Conservation (phyloP, 179 eudicot genomes). For the Drosera spatulata region DNA sequence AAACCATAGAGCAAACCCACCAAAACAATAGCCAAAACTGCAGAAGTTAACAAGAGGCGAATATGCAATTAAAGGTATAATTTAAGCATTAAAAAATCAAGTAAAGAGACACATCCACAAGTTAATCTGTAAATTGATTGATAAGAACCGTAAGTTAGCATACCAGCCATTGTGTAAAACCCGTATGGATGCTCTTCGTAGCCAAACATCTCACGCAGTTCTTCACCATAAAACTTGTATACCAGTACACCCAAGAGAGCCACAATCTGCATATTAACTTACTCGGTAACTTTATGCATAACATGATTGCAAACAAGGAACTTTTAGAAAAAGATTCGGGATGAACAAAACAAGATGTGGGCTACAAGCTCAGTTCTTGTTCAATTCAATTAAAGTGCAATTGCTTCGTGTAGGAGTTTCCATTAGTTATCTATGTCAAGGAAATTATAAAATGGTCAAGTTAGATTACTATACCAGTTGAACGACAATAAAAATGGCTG, state of each 20-base stretch:
- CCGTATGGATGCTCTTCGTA: slow-evolving; percentile 96
- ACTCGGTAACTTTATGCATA: slow-evolving; percentile 5
- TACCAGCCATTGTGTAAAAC: slow-evolving; percentile 95
- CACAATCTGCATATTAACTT: slow-evolving; percentile 57
- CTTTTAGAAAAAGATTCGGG: too few relatives aligned
- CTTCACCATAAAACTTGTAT: slow-evolving; percentile 91
- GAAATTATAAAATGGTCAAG: background rate
- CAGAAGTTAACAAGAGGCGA: slow-evolving; percentile 9
- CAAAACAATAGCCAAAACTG: slow-evolving; percentile 83
- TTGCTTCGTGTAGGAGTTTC: too few relatives aligned
- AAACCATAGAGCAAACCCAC: slow-evolving; percentile 99
- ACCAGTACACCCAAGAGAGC: slow-evolving; percentile 77
- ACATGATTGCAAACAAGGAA: background rate
- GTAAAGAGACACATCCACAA: background rate
- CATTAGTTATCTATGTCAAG: background rate
- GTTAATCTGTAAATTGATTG: too few relatives aligned
- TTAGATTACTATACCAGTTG: slow-evolving; percentile 56
- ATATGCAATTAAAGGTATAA: background rate
- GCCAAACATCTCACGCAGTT: slow-evolving; percentile 97
- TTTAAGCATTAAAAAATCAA: background rate
- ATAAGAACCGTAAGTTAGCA: background rate
- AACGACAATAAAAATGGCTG: slow-evolving; percentile 75
- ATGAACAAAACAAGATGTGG: too few relatives aligned
- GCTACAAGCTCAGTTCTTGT: too few relatives aligned
- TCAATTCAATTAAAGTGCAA: too few relatives aligned